phyloP scores from a whole-genome alignment of 164 flowering plant species.

The Warburgia ugandensis region DNA sequence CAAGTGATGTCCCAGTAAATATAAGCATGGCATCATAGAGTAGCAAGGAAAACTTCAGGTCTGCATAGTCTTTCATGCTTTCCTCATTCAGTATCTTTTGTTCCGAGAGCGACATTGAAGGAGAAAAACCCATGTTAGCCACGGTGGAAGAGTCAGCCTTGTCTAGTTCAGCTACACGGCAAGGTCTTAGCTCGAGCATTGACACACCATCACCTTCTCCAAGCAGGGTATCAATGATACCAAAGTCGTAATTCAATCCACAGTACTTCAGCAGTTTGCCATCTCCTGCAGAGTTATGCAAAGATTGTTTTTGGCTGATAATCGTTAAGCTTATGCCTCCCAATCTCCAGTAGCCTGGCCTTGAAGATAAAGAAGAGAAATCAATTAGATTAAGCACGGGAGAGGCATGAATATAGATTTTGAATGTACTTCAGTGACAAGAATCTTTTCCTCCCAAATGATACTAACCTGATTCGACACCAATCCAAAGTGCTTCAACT shows the following conservation, averaged over 20 bases:
- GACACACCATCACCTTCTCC: constrained; percentile 58
- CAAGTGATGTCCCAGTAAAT: constrained; percentile 40
- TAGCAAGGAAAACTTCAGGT: constrained; percentile 67
- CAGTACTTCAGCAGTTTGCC: constrained; percentile 11
- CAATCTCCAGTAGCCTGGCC: constrained; percentile 85
- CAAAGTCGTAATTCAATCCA: constrained; percentile 41
- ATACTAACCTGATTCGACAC: constrained; percentile 72
- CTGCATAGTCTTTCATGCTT: constrained; percentile 75
- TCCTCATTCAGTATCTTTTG: constrained; percentile 39
- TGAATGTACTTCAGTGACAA: neutral
- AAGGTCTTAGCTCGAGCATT: constrained; percentile 75
- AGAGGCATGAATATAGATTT: neutral
- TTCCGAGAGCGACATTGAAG: constrained; percentile 11
- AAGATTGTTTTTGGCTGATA: constrained; percentile 13
- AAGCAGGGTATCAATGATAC: constrained; percentile 45
- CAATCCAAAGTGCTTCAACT: constrained; percentile 68
- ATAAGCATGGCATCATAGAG: constrained; percentile 60
- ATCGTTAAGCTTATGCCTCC: constrained; percentile 46
- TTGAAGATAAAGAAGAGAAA: constrained; percentile 3
- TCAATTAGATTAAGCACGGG: neutral
- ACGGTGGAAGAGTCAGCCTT: constrained; percentile 22
- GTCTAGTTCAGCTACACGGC: constrained; percentile 30
- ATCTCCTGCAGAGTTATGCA: constrained; percentile 12
- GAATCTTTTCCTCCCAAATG: neutral
- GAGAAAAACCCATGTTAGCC: constrained; percentile 9